Base-by-base conservation (phyloP, 2,329 filamentous ascomycete genomes). In the Thielaviopsis ethacetica region DNA sequence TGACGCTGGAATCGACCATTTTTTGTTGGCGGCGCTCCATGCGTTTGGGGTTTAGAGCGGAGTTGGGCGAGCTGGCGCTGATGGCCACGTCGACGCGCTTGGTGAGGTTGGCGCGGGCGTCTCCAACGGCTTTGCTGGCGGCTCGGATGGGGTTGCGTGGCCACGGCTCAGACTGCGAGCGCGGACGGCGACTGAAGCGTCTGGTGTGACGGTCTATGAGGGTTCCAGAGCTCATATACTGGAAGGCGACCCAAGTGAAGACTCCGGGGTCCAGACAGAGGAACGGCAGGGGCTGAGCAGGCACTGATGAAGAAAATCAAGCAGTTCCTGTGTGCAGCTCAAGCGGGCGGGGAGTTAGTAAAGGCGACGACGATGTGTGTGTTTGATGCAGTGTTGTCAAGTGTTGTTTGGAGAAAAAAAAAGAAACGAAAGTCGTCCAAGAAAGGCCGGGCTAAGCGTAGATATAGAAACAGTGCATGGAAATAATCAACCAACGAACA, bases 1-100 rank as follows among this genome's bases (percentile, higher is more conserved):
- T 88, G n/a, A 47, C 24, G 5, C 9, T 22, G 26, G 55, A 51
- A n/a, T 76, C 73, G 1, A 81, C 65, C 63, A 61, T 61, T 3
- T 21, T 53, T 26, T 34, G 38, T 21, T 27, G 52, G 9, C 17
- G 24, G n/a, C 24, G 22, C 17, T 34, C 22, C 7, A 54, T 22
- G n/a, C 50, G 59, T 9, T 53, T 38, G 6, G 51, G 41, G 21
- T 58, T 55, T 1, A 50, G 53, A 13, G 53, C 21, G 19, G 56
- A 52, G 17, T 41, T 17, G 7, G 53, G 38, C 13, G 19, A n/a
- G 9, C 21, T 15, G n/a, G 52, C 3, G 53, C 38, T 44, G 17
- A 44, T 44, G 38, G 13, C 38, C 5, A 44, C 38, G 38, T 44
- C 38, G 38, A n/a, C 38, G 7, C 38, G 38, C 17, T 44, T 44